Evolutionary conservation across 2,329 filamentous ascomycete genomes (phyloP).

Genomic region (Talaromyces amestolkiae): DNA sequence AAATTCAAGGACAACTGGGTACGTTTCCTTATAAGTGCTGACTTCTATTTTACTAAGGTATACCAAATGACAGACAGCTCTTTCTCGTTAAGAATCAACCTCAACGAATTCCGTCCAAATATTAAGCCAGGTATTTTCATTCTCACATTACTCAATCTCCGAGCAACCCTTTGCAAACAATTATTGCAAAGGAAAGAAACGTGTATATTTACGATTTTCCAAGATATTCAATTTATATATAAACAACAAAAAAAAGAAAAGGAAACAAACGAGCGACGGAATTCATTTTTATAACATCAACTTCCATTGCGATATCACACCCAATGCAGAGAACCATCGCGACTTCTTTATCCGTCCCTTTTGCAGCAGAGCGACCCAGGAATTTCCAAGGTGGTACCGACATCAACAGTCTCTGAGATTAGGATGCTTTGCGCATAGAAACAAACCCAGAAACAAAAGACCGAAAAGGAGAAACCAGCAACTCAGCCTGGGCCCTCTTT

Average conservation of each 20-base stretch:
- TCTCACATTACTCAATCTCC: background rate
- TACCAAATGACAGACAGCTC: background rate
- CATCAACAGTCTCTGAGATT: slow-evolving; percentile 3
- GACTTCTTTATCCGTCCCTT: slow-evolving; percentile 17
- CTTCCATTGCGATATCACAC: slow-evolving; percentile 23
- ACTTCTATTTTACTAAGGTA: background rate
- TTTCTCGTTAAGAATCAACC: no score
- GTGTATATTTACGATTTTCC: background rate
- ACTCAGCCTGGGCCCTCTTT: background rate
- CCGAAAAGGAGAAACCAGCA: background rate
- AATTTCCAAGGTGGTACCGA: slow-evolving; percentile 28
- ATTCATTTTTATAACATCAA: background rate
- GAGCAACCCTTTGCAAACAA: background rate
- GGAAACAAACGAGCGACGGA: background rate
- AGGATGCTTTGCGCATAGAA: background rate
- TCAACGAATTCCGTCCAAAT: background rate
- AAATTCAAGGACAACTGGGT: background rate
- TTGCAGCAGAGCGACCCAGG: slow-evolving; percentile 26
- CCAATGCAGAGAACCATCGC: slow-evolving; percentile 23
- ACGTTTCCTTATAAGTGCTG: background rate
- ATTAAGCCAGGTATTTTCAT: background rate
- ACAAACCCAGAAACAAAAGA: slow-evolving; percentile 5
- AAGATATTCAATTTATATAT: slow-evolving; percentile 9
- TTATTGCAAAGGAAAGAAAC: background rate
- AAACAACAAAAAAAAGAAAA: background rate